Percentiles rank a stretch among this genome's conserved stretches.
These are phyloP conservation scores for Alternaria novae-zelandiae DNA, from an alignment of 2,329 filamentous ascomycete species.

Conservation along the genomic window DNA sequence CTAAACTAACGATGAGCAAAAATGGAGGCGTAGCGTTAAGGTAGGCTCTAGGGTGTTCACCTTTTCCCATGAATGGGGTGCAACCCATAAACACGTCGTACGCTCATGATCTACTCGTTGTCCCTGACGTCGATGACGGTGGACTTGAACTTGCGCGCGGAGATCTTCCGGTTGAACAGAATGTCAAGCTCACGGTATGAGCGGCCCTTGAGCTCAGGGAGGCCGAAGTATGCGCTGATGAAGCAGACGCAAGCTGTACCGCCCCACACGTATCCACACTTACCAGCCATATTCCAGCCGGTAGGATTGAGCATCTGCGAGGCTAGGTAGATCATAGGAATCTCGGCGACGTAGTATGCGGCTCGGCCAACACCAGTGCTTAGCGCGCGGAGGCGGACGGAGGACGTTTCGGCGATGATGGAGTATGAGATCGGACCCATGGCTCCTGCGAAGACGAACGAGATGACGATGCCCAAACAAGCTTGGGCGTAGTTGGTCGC, in stretches of 20 bases:
- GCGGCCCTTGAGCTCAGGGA: constrained; percentile 62
- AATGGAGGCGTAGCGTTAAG: neutral
- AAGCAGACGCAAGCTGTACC: constrained; percentile 61
- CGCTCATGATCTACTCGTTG: constrained; percentile 61
- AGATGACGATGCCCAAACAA: constrained; percentile 67
- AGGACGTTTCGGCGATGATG: constrained; percentile 70
- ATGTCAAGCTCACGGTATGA: constrained; percentile 58
- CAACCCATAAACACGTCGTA: neutral
- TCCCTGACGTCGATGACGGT: constrained; percentile 64
- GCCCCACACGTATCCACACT: constrained; percentile 41
- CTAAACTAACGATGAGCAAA: neutral
- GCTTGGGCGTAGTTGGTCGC: constrained; percentile 63
- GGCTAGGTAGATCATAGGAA: constrained; percentile 69
- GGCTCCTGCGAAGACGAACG: constrained; percentile 67
- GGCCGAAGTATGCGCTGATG: constrained; percentile 56
- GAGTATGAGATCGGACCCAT: constrained; percentile 70
- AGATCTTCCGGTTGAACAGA: constrained; percentile 52
- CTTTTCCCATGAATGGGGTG: neutral
- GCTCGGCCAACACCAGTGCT: constrained; percentile 69
- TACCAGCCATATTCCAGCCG: constrained; percentile 46
- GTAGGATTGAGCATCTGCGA: constrained; percentile 58
- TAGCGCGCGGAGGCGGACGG: constrained; percentile 67
- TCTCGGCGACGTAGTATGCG: constrained; percentile 68
- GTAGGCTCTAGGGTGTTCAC: neutral
- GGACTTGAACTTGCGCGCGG: constrained; percentile 62